A percentile compares a stretch with the other conserved stretches of the same genome.
These are phyloP conservation scores for Suhomyces ambrosiae DNA, from an alignment of 1,139 yeast species.

Conservation along the genomic window DNA sequence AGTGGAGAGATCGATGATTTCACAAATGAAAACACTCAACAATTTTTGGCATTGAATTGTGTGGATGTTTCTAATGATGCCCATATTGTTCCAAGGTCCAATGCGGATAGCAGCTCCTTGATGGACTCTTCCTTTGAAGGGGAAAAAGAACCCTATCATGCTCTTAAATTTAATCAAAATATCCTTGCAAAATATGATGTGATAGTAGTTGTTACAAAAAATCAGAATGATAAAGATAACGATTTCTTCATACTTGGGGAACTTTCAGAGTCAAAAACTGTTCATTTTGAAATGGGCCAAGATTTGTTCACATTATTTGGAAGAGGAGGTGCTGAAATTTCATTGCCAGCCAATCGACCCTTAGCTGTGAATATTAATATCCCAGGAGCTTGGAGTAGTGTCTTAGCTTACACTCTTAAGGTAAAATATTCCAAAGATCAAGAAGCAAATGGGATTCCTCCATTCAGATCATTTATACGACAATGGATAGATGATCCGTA, in stretches of 20 bases:
- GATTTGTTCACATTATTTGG: slow-evolving; percentile 34
- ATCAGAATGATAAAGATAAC: slow-evolving; percentile 29
- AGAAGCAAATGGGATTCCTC: slow-evolving; percentile 16
- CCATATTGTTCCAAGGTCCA: slow-evolving; percentile 50
- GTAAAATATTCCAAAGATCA: slow-evolving; percentile 23
- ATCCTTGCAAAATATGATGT: slow-evolving; percentile 45
- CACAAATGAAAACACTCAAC: slow-evolving; percentile 24
- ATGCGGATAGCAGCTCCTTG: slow-evolving; percentile 27
- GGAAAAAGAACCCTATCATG: slow-evolving; percentile 46
- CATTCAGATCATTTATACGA: slow-evolving; percentile 64
- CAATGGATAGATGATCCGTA: slow-evolving; percentile 68
- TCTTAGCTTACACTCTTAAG: slow-evolving; percentile 55
- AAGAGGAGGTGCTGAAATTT: slow-evolving; percentile 36
- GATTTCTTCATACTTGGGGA: slow-evolving; percentile 40
- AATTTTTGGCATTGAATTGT: slow-evolving; percentile 39
- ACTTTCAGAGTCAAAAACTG: slow-evolving; percentile 23
- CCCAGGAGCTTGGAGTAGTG: slow-evolving; percentile 62
- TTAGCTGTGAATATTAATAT: slow-evolving; percentile 50
- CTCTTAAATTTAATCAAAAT: slow-evolving; percentile 40
- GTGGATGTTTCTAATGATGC: slow-evolving; percentile 39
- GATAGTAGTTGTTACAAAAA: slow-evolving; percentile 42
- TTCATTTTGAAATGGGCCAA: slow-evolving; percentile 31
- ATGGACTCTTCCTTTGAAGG: slow-evolving; percentile 58
- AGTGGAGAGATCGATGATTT: slow-evolving; percentile 20
- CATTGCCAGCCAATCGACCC: slow-evolving; percentile 49